These are phyloP conservation scores for Thalia dealbata DNA, from an alignment of 176 grass and related monocot genomes.

Conservation along the genomic window DNA sequence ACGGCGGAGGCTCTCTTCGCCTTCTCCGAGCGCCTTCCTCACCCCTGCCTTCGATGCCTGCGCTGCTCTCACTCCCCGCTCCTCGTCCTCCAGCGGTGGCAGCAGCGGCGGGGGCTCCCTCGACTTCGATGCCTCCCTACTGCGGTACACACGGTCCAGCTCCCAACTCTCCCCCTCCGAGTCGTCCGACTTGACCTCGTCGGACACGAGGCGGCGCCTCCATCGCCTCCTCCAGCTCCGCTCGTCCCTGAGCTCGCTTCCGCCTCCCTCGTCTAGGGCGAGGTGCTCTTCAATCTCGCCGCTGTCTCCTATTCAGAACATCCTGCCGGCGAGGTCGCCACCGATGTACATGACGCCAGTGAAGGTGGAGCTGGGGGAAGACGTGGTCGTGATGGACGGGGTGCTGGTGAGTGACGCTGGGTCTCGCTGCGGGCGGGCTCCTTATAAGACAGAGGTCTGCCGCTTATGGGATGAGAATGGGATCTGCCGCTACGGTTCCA, in stretches of 20 bases:
- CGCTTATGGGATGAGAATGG: slow-evolving; percentile 12
- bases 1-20: not conserved
- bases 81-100: not conserved
- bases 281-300: not conserved
- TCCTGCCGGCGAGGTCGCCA: not conserved
- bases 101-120: not conserved
- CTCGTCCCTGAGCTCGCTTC: not conserved
- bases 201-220: not conserved
- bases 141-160: not conserved
- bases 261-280: not conserved
- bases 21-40: slow-evolving; percentile 7
- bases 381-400: slow-evolving; percentile 26
- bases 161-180: not conserved
- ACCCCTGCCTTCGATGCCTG: slow-evolving; percentile 5
- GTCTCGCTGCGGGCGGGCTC: not conserved
- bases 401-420: slow-evolving; percentile 23
- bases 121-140: slow-evolving; percentile 5
- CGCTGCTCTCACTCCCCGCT: not conserved
- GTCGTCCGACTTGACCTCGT: not conserved
- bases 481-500: slow-evolving; percentile 18
- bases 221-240: not conserved
- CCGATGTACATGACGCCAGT: not conserved
- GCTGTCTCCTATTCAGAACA: not conserved
- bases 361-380: not conserved
- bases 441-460: slow-evolving; percentile 11